phyloP scores from a whole-genome alignment of 495 filamentous ascomycete genomes.

The Opeltia flavorubescens region DNA sequence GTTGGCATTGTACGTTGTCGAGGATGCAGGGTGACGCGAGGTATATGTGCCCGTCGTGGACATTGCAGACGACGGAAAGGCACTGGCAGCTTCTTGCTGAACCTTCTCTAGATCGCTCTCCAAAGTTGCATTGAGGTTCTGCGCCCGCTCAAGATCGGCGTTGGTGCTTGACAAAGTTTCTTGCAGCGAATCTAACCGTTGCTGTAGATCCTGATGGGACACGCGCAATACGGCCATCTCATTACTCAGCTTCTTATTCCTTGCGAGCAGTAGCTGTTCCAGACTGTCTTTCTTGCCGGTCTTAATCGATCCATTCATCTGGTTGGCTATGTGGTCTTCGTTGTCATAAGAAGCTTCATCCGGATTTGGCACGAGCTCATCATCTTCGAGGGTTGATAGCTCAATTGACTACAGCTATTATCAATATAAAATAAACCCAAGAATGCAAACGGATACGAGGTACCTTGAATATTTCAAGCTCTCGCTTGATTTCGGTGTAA shows the following conservation, averaged over 20 bases:
- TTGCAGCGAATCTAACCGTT: conserved; percentile 63
- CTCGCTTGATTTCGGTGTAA: conserved; percentile 90
- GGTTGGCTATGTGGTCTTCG: conserved; percentile 15
- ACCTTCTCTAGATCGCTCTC: conserved; percentile 84
- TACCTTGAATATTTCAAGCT: conserved; percentile 86
- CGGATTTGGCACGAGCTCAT: conserved; percentile 37
- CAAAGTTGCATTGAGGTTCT: conserved; percentile 70
- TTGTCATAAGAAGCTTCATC: conserved; percentile 17
- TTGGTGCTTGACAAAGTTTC: conserved; percentile 74
- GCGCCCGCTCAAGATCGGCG: conserved; percentile 71
- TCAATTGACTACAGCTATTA: conserved; percentile 57
- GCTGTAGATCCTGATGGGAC: conserved; percentile 84
- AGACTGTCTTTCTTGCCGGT: conserved; percentile 65
- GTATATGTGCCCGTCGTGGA: conserved; percentile 89
- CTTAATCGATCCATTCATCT: conserved; percentile 30
- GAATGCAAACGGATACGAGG: not conserved
- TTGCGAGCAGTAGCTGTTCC: conserved; percentile 77
- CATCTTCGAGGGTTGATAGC: conserved; percentile 81
- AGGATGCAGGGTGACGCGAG: conserved; percentile 64
- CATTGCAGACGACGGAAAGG: conserved; percentile 71
- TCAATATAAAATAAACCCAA: conserved; percentile 6
- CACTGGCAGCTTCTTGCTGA: conserved; percentile 69
- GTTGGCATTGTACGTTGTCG: conserved; percentile 37
- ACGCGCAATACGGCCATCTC: conserved; percentile 87
- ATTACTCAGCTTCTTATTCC: conserved; percentile 91